Base-by-base conservation (phyloP, 75 land plant genomes). In the Selaginella tamariscina region DNA sequence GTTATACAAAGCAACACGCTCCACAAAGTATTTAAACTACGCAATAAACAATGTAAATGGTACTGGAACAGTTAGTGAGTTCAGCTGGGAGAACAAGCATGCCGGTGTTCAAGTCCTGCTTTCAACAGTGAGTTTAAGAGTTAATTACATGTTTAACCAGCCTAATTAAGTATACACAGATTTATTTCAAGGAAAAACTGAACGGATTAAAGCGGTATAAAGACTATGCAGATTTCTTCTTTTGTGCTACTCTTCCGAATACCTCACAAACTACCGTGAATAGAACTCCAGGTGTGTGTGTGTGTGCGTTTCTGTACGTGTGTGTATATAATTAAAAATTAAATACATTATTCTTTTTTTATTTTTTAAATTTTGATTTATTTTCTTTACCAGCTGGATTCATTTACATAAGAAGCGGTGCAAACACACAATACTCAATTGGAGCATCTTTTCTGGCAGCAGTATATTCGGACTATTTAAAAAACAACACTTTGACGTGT, bases 71-170 rank as follows among this genome's bases (percentile, higher is more conserved):
- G 71, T 69, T 56, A 15, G 31, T 27, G 70, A 73, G 44, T 80
- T 80, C 31, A 80, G 84, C 26, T 87, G 89, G 89, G 85, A 87
- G 65, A 65, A 68, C 54, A 87, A 87, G 55, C 56, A 76, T 32
- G 87, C 82, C 29, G 90, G 90, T 2, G 28, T 77, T 32, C 70
- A 73, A 57, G 75, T 87, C 11, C 83, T 87, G 27, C 55, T 84
- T 22, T 70, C 87, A 29, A 72, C 68, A 77, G 90, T 82, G 29
- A 27, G 75, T 32, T 32, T 39, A 39, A 39, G 15, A 39, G 5
- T 24, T 32, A 24, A 63, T 11, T 8, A 24, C 11, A 70, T 31
- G 2, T 32, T 32, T 22, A 2, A 33, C 64, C 24, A 71, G 23
- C 2, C 21, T 8, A 1, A 56, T 2, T 30, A 32, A 65, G 32